These are phyloP conservation scores for Chaetomium cochliodes DNA, from an alignment of 495 filamentous ascomycete genomes.

Conservation along the genomic window DNA sequence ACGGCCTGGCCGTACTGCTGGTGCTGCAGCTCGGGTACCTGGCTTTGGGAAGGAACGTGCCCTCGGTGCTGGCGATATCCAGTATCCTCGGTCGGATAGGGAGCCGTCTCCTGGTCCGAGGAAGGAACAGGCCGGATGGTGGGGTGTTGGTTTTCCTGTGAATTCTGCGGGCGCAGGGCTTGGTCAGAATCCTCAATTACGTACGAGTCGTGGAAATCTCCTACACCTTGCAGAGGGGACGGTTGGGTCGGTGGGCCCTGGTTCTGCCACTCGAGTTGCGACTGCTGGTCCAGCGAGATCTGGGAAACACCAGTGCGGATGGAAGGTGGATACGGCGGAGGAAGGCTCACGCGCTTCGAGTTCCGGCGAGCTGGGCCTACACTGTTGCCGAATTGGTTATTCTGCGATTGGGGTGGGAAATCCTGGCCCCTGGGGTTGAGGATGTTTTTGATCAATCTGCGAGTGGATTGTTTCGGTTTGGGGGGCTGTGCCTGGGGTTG, in stretches of 20 bases:
- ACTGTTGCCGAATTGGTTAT: slow-evolving; percentile 43
- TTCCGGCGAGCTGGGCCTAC: slow-evolving; percentile 45
- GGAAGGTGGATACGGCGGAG: slow-evolving; percentile 29
- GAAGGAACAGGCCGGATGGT: slow-evolving; percentile 46
- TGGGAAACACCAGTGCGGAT: slow-evolving; percentile 36
- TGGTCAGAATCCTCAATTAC: slow-evolving; percentile 39
- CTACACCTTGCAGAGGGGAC: slow-evolving; percentile 47
- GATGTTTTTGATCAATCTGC: slow-evolving; percentile 49
- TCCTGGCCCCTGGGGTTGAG: slow-evolving; percentile 41
- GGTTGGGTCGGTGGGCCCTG: slow-evolving; percentile 36
- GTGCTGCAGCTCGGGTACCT: slow-evolving; percentile 33
- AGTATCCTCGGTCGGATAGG: slow-evolving; percentile 44
- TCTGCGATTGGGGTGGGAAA: slow-evolving; percentile 14
- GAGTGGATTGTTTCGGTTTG: slow-evolving; percentile 44
- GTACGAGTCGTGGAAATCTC: slow-evolving; percentile 43
- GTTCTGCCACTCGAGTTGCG: slow-evolving; percentile 38
- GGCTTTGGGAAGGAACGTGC: slow-evolving; percentile 38
- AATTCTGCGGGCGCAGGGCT: slow-evolving; percentile 41
- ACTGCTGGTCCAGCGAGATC: slow-evolving; percentile 36
- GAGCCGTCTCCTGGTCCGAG: slow-evolving; percentile 36
- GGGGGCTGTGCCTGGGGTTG: slow-evolving; percentile 40
- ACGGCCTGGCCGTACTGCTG: slow-evolving; percentile 38
- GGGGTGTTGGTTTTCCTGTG: slow-evolving; percentile 37
- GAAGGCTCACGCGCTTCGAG: slow-evolving; percentile 50
- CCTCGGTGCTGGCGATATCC: slow-evolving; percentile 45